These are phyloP conservation scores for Hyphodiscus hymeniophilus DNA, from an alignment of 495 filamentous ascomycete genomes.

Conservation along the genomic window DNA sequence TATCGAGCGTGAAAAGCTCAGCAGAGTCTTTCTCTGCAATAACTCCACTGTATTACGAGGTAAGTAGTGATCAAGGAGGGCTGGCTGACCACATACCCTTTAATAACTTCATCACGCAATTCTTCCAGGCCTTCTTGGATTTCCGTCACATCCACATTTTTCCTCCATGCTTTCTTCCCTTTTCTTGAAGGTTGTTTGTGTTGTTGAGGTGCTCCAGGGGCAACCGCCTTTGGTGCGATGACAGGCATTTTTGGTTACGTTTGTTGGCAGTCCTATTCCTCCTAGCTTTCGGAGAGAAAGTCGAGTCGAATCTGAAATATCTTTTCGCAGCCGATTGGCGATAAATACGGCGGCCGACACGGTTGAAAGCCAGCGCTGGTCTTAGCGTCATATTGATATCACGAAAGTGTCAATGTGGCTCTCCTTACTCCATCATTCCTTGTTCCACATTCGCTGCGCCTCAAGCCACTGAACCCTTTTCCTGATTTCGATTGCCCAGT, in stretches of 20 bases:
- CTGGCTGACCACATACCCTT: conserved; percentile 50
- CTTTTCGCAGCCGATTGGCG: too few relatives aligned
- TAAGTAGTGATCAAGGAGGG: conserved; percentile 19
- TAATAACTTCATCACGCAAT: conserved; percentile 78
- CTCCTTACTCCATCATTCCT: neutral
- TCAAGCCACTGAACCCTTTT: neutral
- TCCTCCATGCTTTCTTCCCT: conserved; percentile 97
- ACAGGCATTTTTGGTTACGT: conserved; percentile 16
- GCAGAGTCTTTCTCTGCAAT: conserved; percentile 67
- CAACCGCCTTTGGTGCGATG: conserved; percentile 21
- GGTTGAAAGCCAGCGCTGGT: too few relatives aligned
- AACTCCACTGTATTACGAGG: conserved; percentile 52
- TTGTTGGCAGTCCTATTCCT: neutral
- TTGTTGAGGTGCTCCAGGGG: conserved; percentile 37
- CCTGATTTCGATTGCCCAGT: neutral
- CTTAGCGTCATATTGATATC: too few relatives aligned
- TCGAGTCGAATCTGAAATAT: too few relatives aligned
- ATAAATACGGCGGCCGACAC: too few relatives aligned
- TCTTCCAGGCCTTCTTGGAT: conserved; percentile 75
- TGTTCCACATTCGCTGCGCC: neutral
- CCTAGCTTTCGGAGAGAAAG: too few relatives aligned
- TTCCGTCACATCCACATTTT: conserved; percentile 89
- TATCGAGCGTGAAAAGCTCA: conserved; percentile 79
- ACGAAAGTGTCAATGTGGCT: too few relatives aligned
- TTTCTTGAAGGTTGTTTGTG: conserved; percentile 85